A percentile compares a stretch with the other conserved stretches of the same genome.
Evolutionary conservation across 1,139 yeast species (phyloP).

Genomic region (Blastobotrys proliferans): DNA sequence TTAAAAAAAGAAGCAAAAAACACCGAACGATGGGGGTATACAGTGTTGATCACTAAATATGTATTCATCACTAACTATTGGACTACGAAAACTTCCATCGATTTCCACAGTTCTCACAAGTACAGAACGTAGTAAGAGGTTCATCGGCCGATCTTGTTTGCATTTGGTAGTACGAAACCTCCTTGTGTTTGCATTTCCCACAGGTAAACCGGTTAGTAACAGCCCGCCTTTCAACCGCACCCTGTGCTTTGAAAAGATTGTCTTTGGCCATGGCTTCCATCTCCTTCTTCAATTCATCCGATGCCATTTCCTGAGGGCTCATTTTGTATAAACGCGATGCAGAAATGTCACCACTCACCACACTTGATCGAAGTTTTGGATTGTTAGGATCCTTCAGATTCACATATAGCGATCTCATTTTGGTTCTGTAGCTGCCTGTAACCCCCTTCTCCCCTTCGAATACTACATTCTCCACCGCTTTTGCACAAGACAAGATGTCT

Average conservation of each 20-base stretch:
- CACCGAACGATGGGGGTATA: too few relatives aligned
- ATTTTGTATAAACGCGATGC: conserved; percentile 68
- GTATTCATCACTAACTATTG: neutral
- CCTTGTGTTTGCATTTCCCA: conserved; percentile 95
- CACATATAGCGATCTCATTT: conserved; percentile 76
- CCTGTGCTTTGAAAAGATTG: conserved; percentile 94
- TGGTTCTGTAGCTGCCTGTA: conserved; percentile 63
- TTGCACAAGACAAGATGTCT: conserved; percentile 59
- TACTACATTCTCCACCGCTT: conserved; percentile 70
- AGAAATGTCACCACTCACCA: conserved; percentile 59
- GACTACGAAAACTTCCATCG: conserved; percentile 75
- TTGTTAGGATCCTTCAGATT: conserved; percentile 86
- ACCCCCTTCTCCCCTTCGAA: conserved; percentile 52
- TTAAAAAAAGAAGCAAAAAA: neutral
- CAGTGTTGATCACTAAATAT: too few relatives aligned
- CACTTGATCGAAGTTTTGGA: conserved; percentile 71
- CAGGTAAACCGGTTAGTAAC: conserved; percentile 95
- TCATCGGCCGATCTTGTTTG: conserved; percentile 99
- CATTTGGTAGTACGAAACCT: conserved; percentile 94
- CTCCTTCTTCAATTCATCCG: conserved; percentile 78
- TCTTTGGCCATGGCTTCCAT: conserved; percentile 81
- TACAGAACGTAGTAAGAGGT: conserved; percentile 95
- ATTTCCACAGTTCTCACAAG: conserved; percentile 96
- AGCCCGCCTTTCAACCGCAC: conserved; percentile 96
- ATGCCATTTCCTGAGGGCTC: conserved; percentile 93